These are phyloP conservation scores for Trichoderma sp. DNA, from an alignment of 2,329 filamentous ascomycete genomes.

Conservation along the genomic window DNA sequence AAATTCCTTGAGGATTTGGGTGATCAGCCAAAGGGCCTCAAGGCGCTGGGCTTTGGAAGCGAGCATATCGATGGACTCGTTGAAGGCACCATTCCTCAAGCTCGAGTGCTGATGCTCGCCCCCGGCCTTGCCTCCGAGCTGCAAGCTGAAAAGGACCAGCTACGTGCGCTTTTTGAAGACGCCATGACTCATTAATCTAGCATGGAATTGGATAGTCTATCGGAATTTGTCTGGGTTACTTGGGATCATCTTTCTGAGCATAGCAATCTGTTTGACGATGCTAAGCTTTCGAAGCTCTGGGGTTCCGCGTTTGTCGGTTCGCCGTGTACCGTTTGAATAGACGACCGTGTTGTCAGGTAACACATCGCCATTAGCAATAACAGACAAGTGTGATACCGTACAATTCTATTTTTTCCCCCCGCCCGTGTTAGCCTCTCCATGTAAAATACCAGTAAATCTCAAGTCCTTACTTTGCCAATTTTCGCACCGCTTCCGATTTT, in stretches of 20 bases:
- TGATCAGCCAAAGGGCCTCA: slow-evolving; percentile 86
- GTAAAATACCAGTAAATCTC: background rate
- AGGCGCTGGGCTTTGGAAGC: slow-evolving; percentile 75
- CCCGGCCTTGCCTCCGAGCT: slow-evolving; percentile 75
- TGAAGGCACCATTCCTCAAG: slow-evolving; percentile 92
- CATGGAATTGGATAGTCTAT: slow-evolving; percentile 25
- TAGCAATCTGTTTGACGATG: slow-evolving; percentile 67
- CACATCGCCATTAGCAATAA: slow-evolving; percentile 57
- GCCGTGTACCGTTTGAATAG: slow-evolving; percentile 63
- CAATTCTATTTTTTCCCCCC: slow-evolving; percentile 54
- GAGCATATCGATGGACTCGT: slow-evolving; percentile 81
- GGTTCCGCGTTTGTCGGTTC: slow-evolving; percentile 61
- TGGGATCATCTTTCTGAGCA: slow-evolving; percentile 65
- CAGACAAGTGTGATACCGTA: slow-evolving; percentile 67
- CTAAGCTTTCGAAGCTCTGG: slow-evolving; percentile 64
- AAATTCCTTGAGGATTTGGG: slow-evolving; percentile 81
- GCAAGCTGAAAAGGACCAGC: slow-evolving; percentile 69
- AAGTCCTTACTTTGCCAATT: slow-evolving; percentile 58
- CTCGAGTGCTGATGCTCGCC: slow-evolving; percentile 85
- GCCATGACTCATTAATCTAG: slow-evolving; percentile 45
- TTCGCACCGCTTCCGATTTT: slow-evolving; percentile 61
- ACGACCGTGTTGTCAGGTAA: slow-evolving; percentile 70
- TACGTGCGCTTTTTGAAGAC: slow-evolving; percentile 68
- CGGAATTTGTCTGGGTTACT: slow-evolving; percentile 59
- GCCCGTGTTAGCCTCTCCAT: slow-evolving; percentile 2